Percentiles rank a stretch among this genome's conserved stretches.
Conservation (phyloP, 345 rosid genomes). For the Limnanthes douglasii region DNA sequence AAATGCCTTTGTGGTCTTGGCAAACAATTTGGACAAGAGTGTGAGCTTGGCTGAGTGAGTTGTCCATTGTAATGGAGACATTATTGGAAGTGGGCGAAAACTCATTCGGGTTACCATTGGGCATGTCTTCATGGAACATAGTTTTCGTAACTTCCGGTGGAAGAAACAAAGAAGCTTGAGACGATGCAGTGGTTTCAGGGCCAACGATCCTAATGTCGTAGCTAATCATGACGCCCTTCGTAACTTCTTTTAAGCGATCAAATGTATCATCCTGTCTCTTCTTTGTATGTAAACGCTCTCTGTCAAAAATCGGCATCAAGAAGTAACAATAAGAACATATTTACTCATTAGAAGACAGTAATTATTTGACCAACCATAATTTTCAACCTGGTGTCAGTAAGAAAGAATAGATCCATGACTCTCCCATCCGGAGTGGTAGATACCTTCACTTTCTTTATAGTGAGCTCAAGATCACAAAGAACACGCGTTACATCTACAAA, state of each 20-base stretch:
- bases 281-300: conserved; percentile 70
- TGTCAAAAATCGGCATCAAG: conserved; percentile 18
- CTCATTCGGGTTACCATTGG: conserved; percentile 22
- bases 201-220: conserved; percentile 71
- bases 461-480: conserved; percentile 79
- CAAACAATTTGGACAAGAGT: conserved; percentile 80
- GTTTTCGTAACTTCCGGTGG: conserved; percentile 48
- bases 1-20: conserved; percentile 85
- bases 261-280: conserved; percentile 51
- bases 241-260: conserved; percentile 23
- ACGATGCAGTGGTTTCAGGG: conserved; percentile 51
- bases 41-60: conserved; percentile 67
- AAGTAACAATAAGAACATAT: conserved; percentile 3
- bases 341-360: not conserved
- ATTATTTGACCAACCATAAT: not conserved
- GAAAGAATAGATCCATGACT: conserved; percentile 87
- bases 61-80: conserved; percentile 61
- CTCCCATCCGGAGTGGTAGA: conserved; percentile 93
- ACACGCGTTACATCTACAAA: conserved; percentile 64
- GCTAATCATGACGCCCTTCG: conserved; percentile 51
- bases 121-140: conserved; percentile 25
- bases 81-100: conserved; percentile 18
- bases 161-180: conserved; percentile 47
- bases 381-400: conserved; percentile 79
- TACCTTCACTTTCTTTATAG: conserved; percentile 82